phyloP scores from a whole-genome alignment of 257 asterid species.

The Solanum okadae region DNA sequence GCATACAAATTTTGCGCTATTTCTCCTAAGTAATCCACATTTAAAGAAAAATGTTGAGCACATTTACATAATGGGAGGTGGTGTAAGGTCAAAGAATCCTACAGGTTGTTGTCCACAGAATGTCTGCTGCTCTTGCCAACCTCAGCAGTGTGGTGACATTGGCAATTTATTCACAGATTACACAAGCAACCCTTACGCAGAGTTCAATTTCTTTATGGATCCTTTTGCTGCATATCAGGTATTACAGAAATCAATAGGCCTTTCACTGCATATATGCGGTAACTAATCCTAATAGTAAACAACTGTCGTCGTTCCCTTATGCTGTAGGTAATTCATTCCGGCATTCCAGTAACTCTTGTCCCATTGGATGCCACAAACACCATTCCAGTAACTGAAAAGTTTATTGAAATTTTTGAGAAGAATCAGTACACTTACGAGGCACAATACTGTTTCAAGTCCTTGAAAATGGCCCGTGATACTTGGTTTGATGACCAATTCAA shows the following conservation, averaged over 20 bases:
- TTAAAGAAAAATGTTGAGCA: constrained; percentile 61
- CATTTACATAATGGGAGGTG: constrained; percentile 83
- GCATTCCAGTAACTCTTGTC: constrained; percentile 71
- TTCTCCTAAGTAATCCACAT: constrained; percentile 65
- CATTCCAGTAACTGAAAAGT: constrained; percentile 46
- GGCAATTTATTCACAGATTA: constrained; percentile 65
- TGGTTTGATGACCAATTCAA: constrained; percentile 52
- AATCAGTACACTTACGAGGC: constrained; percentile 82
- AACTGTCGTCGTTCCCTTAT: not conserved
- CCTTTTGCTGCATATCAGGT: constrained; percentile 98
- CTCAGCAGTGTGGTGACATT: constrained; percentile 57
- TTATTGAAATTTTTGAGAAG: constrained; percentile 47
- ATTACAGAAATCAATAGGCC: not conserved
- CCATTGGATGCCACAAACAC: constrained; percentile 94
- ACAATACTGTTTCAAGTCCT: constrained; percentile 66
- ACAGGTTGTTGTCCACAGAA: constrained; percentile 61
- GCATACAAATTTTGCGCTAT: constrained; percentile 54
- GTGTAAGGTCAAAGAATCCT: constrained; percentile 58
- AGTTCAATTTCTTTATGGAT: constrained; percentile 73
- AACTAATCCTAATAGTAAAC: not conserved
- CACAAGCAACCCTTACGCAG: constrained; percentile 73
- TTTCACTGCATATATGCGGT: not conserved
- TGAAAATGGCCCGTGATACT: constrained; percentile 72
- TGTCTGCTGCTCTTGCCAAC: constrained; percentile 37
- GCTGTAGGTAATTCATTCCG: constrained; percentile 69